Evolutionary conservation across 441 rosid species (phyloP).

Genomic region (Arabidopsis hybrid): DNA sequence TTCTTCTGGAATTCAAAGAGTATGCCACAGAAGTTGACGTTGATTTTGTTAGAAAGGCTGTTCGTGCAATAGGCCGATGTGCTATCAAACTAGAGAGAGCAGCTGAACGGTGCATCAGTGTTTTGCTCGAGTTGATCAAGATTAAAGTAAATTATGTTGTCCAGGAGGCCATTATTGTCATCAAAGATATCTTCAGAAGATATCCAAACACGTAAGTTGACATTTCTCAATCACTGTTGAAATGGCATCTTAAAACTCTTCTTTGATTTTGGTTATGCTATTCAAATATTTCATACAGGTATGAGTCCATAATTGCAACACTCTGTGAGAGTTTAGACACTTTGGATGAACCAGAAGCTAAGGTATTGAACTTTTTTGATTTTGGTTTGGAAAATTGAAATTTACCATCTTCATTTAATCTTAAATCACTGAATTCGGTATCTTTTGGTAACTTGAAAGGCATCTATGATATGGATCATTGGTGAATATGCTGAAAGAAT

Average conservation of each 20-base stretch:
- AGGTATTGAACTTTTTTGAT: slow-evolving; percentile 55
- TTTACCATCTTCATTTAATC: slow-evolving; percentile 19
- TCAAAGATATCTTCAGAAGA: slow-evolving; percentile 99
- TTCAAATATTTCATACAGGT: slow-evolving; percentile 52
- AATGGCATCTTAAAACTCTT: not conserved
- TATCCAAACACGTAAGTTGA: slow-evolving; percentile 90
- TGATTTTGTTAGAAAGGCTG: slow-evolving; percentile 97
- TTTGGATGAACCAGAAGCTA: slow-evolving; percentile 98
- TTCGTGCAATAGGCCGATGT: slow-evolving; percentile 97
- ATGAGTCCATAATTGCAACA: slow-evolving; percentile 97
- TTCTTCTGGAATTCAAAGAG: slow-evolving; percentile 96
- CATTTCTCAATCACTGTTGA: slow-evolving; percentile 22
- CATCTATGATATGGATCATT: slow-evolving; percentile 99
- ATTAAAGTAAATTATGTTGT: slow-evolving; percentile 99
- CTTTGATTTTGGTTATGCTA: slow-evolving; percentile 1
- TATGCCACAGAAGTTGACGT: slow-evolving; percentile 99
- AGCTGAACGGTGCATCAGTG: slow-evolving; percentile 98
- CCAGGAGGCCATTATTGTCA: slow-evolving; percentile 98
- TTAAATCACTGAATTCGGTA: not conserved
- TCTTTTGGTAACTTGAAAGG: slow-evolving; percentile 52
- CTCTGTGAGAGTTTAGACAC: slow-evolving; percentile 99
- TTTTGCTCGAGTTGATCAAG: slow-evolving; percentile 95
- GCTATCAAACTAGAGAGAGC: slow-evolving; percentile 99
- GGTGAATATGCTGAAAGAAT: slow-evolving; percentile 99
- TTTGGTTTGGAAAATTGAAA: slow-evolving; percentile 6